Evolutionary conservation across 2,329 filamentous ascomycete species (phyloP), one percentile per base, ranked within the genome.

Genomic region (Magnaporthiopsis incrustans): DNA sequence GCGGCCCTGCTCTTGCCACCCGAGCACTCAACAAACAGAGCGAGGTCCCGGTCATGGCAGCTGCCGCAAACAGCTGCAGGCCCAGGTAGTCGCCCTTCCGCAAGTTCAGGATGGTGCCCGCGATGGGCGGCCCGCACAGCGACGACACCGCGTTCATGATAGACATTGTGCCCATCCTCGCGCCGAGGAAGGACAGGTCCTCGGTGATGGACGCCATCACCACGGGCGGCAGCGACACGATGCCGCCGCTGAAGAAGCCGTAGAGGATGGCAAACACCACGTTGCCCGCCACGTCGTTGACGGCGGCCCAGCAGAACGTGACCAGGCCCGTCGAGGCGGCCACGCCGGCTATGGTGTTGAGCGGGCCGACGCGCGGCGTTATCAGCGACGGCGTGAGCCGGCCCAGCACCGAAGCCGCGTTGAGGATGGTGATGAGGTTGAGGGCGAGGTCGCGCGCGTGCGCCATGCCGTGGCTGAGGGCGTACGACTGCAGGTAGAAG

Each of bases 221-320:
- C 53, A 66, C 63, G n/a, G 65, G 63, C 8, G 66, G 62, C 15
- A 67, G 59, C 2, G 63, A 63, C 2, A 67, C 66, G 62, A 74
- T 73, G 57, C 69, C 69, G 1, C 73, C 72, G 4, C 71, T 66
- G 18, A 64, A 66, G 44, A 73, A 71, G 58, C 74, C 74, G 63
- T 73, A 75, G 26, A 74, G 69, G 7, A 70, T 68, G 3, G 73
- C 70, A 58, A 74, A 76, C 10, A 69, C 69, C 32, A 75, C 74
- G 64, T 72, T 71, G 22, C 72, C 70, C 2, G 70, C 59, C 3
- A 71, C 63, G 53, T 66, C 66, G 30, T 68, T 57, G 7, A 76
- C 73, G 2, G 70, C 71, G n/a, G 75, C 69, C 73, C 74, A 75
- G 64, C 67, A 71, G 59, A 72, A 75, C 11, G 70, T 68, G 10